A percentile compares a stretch with the other conserved stretches of the same genome.
Evolutionary conservation across 2,329 filamentous ascomycete genomes (phyloP).

Genomic region (Sarocladiaceae sp.): DNA sequence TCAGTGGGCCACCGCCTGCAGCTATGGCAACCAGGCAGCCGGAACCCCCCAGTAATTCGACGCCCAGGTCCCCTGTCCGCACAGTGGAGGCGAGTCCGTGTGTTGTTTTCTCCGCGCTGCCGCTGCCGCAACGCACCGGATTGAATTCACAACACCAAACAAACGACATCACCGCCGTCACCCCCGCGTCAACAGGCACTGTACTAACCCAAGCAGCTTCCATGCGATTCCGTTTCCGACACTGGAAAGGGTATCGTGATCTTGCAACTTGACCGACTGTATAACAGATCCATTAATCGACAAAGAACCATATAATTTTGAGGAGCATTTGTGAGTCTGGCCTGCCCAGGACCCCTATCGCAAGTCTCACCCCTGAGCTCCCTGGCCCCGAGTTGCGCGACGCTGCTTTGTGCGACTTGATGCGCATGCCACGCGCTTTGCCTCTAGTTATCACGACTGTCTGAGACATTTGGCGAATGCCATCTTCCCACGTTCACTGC

Average conservation of each 20-base stretch:
- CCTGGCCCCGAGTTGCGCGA: not conserved
- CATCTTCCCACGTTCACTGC: not conserved
- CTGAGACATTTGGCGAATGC: too few species aligned
- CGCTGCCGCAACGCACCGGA: too few species aligned
- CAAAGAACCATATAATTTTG: too few species aligned
- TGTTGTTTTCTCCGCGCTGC: conserved; percentile 7
- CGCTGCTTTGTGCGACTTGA: not conserved
- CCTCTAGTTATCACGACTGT: not conserved
- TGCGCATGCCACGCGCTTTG: too few species aligned
- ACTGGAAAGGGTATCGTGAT: conserved; percentile 6
- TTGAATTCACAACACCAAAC: conserved; percentile 7
- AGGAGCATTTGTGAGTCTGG: not conserved
- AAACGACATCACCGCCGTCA: conserved; percentile 6
- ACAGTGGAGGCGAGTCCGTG: not conserved
- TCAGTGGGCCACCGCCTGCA: not conserved
- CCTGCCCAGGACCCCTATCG: not conserved
- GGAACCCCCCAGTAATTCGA: not conserved
- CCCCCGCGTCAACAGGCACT: not conserved
- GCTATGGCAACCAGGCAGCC: conserved; percentile 9
- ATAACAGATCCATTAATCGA: too few species aligned
- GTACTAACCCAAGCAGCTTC: not conserved
- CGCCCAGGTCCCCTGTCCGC: not conserved
- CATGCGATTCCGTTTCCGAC: conserved; percentile 7
- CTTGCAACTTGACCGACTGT: conserved; percentile 2
- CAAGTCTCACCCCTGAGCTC: not conserved